A percentile compares a stretch with the other conserved stretches of the same genome.
Conservation (phyloP, 495 filamentous ascomycete genomes). For the Penicillium maclennaniae region DNA sequence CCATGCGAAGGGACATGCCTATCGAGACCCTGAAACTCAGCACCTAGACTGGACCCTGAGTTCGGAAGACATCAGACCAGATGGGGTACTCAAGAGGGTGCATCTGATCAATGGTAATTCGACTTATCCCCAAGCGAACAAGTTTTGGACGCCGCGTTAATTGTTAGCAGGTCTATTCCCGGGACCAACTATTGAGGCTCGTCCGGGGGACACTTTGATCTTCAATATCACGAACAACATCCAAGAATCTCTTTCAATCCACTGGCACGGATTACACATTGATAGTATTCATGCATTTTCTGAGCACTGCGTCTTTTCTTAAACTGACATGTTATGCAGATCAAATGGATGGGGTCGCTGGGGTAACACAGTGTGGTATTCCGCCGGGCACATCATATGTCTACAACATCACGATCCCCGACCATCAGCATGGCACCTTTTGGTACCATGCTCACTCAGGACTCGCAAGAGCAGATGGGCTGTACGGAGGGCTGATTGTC, state of each 20-base stretch:
- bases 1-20: slow-evolving; percentile 38
- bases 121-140: not conserved
- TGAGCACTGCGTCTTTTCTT: not conserved
- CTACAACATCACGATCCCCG: slow-evolving; percentile 74
- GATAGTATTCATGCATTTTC: slow-evolving; percentile 35
- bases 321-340: slow-evolving; percentile 20
- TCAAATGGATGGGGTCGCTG: slow-evolving; percentile 68
- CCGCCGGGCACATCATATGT: slow-evolving; percentile 59
- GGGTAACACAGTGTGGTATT: slow-evolving; percentile 64
- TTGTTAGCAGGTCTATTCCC: slow-evolving; percentile 30
- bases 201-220: slow-evolving; percentile 62
- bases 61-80: slow-evolving; percentile 29
- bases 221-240: slow-evolving; percentile 68
- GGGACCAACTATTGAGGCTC: slow-evolving; percentile 37
- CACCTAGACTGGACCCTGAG: slow-evolving; percentile 35
- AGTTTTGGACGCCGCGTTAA: too few relatives aligned
- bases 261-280: slow-evolving; percentile 79
- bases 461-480: slow-evolving; percentile 68
- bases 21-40: slow-evolving; percentile 29
- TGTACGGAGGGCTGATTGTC: slow-evolving; percentile 68
- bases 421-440: slow-evolving; percentile 70
- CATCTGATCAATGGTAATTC: slow-evolving; percentile 36
- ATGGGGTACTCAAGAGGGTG: slow-evolving; percentile 40
- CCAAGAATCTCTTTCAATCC: slow-evolving; percentile 61
- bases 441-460: slow-evolving; percentile 78